Base-by-base conservation (phyloP, 257 asterid genomes). In the Lavandula angustifolia region DNA sequence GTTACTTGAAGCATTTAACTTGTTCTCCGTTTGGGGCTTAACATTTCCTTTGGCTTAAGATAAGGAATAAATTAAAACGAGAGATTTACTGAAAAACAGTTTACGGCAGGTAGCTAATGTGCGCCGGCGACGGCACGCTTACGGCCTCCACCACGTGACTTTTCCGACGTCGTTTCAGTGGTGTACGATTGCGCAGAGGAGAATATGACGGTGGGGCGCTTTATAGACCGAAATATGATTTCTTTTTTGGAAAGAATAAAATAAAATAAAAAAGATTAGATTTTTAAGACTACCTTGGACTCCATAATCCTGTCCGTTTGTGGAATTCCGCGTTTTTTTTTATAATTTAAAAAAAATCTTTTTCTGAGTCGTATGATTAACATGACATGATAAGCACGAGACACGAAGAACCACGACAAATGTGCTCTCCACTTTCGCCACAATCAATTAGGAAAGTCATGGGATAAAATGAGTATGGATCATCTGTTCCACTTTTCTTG, bases 121-220 rank as follows among this genome's bases (percentile, higher is more conserved):
- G 27, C 64, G 69, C 66, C 68, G 80, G 82, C 6, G 76, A 68
- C 74, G 82, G 55, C 81, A 76, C 71, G 82, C 66, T 51, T 67
- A 48, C 38, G 42, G 62, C 47, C 46, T 35, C 6, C 9, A 33
- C 55, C 78, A 64, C 80, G 72, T 51, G 66, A 72, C 54, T 59
- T 32, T 46, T 22, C 3, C 18, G 59, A 53, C 32, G 9, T 10
- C 56, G 22, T 55, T 42, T 35, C 35, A 68, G 48, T 14, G 6
- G 57, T 10, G 51, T 53, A n/a, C 29, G 59, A 18, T 62, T 62
- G 37, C 31, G 70, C 56, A 57, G 59, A 35, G 41, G 67, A 64
- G 75, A 34, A 71, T n/a, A n/a, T 12, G 67, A 75, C 70, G 72
- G 63, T 65, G 55, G 52, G 76, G 67, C 38, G 9, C 35, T 70